These are phyloP conservation scores for Antarctomyces pellizariae DNA, from an alignment of 495 filamentous ascomycete species.

Conservation along the genomic window DNA sequence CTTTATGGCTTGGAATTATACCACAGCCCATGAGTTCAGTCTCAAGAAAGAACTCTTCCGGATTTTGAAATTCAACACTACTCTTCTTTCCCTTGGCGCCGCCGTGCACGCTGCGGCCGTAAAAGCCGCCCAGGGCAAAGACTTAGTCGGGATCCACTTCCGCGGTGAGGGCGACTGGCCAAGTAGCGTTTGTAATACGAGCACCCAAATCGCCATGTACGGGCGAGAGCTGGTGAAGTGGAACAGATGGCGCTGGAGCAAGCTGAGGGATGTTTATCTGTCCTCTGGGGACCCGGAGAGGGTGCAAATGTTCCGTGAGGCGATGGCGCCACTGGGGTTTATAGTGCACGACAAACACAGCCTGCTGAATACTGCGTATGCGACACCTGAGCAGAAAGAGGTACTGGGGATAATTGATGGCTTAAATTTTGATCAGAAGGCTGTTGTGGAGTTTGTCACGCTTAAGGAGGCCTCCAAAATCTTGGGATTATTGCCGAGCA, in stretches of 20 bases:
- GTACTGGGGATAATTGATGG: too few relatives aligned
- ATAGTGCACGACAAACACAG: slow-evolving; percentile 5
- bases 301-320: slow-evolving; percentile 3
- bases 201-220: slow-evolving; percentile 2
- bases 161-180: slow-evolving; percentile 4
- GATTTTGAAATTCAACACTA: slow-evolving; percentile 2
- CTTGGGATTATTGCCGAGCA: slow-evolving; percentile 1
- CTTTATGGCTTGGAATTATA: slow-evolving; percentile 4
- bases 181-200: not conserved
- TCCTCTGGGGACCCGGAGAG: slow-evolving; percentile 3
- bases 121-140: slow-evolving; percentile 1
- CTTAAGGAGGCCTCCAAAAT: slow-evolving; percentile 2
- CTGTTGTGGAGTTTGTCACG: slow-evolving; percentile 3
- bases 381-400: not conserved
- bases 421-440: slow-evolving; percentile 5
- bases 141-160: slow-evolving; percentile 4
- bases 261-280: slow-evolving; percentile 2
- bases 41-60: slow-evolving; percentile 5
- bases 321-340: slow-evolving; percentile 1
- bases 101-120: too few relatives aligned
- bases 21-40: slow-evolving; percentile 1
- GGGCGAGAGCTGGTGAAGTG: slow-evolving; percentile 2
- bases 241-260: not conserved
- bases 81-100: not conserved
- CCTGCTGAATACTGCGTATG: not conserved